Evolutionary conservation across 352 stramenopile species (phyloP).

Genomic region (Stramenopiles sp.): DNA sequence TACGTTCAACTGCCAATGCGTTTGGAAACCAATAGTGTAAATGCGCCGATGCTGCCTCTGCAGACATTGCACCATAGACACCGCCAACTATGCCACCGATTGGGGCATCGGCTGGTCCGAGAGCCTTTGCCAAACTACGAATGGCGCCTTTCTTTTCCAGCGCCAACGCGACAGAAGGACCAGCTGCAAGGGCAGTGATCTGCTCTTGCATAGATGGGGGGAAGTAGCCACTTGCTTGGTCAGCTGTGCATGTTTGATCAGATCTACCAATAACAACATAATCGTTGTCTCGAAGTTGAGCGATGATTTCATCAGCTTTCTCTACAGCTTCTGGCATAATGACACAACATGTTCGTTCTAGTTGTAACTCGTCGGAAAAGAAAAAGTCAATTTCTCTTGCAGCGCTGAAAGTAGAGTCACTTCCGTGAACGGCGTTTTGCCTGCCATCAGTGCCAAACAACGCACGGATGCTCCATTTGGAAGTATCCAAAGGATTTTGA

Average conservation of each 20-base stretch:
- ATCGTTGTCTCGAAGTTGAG: no score
- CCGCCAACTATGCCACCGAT: conserved; percentile 13
- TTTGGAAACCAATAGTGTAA: neutral
- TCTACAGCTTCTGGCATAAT: conserved; percentile 29
- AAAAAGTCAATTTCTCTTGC: conserved; percentile 40
- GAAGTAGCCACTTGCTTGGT: conserved; percentile 22
- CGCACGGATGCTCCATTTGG: conserved; percentile 30
- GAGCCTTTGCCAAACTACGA: conserved; percentile 14
- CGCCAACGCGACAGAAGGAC: conserved; percentile 35
- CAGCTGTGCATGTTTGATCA: conserved; percentile 26
- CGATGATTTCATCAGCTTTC: no score
- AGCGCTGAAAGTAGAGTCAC: conserved; percentile 33
- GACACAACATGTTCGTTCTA: conserved; percentile 30
- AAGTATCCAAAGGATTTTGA: neutral
- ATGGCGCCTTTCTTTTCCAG: conserved; percentile 21
- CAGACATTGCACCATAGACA: neutral
- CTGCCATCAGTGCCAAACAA: conserved; percentile 40
- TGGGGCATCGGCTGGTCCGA: conserved; percentile 21
- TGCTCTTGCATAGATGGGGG: conserved; percentile 12
- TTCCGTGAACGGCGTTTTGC: conserved; percentile 44
- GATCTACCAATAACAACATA: conserved; percentile 21
- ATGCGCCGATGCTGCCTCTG: neutral
- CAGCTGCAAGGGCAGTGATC: conserved; percentile 13
- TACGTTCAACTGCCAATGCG: conserved; percentile 22
- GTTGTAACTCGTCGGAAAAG: conserved; percentile 27